Evolutionary conservation across 2,329 filamentous ascomycete genomes (phyloP).

Genomic region (Microdochium trichocladiopsis): DNA sequence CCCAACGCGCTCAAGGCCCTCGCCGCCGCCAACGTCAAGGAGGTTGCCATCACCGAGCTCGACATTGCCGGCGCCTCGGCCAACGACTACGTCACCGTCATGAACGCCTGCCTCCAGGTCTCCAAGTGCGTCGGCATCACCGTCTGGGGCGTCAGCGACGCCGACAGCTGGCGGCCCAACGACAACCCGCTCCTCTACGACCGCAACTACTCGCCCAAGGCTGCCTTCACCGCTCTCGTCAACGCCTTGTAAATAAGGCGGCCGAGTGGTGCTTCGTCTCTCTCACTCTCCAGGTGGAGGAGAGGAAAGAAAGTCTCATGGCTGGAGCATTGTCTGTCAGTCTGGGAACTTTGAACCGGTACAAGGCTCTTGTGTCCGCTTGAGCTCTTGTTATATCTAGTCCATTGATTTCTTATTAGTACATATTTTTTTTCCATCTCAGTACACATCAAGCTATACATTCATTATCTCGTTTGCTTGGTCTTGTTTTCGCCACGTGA

Average conservation of each 20-base stretch:
- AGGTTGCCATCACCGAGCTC: constrained; percentile 53
- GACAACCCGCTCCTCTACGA: constrained; percentile 17
- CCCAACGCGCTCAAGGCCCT: constrained; percentile 37
- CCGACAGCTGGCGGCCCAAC: constrained; percentile 6
- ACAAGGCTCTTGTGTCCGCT: too few relatives aligned
- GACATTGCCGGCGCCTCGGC: constrained; percentile 49
- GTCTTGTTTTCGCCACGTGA: too few relatives aligned
- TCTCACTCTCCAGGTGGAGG: too few relatives aligned
- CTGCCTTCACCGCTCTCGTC: constrained; percentile 18
- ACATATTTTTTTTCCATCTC: too few relatives aligned
- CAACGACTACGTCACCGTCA: constrained; percentile 33
- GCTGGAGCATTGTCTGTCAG: too few relatives aligned
- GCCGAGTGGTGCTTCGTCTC: too few relatives aligned
- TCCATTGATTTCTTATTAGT: too few relatives aligned
- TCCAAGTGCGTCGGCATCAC: constrained; percentile 45
- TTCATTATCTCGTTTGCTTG: too few relatives aligned
- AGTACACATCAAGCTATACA: too few relatives aligned
- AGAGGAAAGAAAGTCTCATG: too few relatives aligned
- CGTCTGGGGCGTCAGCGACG: constrained; percentile 26
- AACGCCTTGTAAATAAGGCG: constrained; percentile 3
- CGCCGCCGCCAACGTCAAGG: constrained; percentile 33
- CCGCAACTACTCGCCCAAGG: constrained; percentile 20
- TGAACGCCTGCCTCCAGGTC: constrained; percentile 36
- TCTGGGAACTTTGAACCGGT: too few relatives aligned
- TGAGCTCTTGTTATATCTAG: too few relatives aligned